Evolutionary conservation across 2,329 filamentous ascomycete species (phyloP), one percentile per base, ranked within the genome.

Genomic region (Aspergillus felis): DNA sequence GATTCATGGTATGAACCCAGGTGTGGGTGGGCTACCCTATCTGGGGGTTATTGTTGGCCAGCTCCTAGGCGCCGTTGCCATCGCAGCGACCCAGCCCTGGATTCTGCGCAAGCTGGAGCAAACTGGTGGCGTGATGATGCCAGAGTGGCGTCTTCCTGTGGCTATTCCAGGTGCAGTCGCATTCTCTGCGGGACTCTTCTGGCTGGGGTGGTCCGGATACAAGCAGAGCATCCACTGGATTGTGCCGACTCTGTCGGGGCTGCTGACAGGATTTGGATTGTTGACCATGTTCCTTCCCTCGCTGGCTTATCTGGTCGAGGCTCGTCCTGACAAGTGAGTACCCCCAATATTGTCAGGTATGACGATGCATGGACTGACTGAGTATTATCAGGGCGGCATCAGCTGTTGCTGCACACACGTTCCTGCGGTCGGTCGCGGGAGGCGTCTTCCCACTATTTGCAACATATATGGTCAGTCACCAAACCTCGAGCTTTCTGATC

Each of bases 361-460:
- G 35, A 48, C 17, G 2, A 47, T 2, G 14, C 12, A 50, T n/a
- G 41, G 38, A 53, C 29, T 50, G 28, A 54, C 50, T 58, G 20
- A 25, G 24, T 20, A 42, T 28, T 14, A 20, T 27, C 58, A 76
- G 79, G 60, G 79, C 79, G n/a, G 79, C 79, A 3, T 79, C 76
- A 12, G 79, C 79, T 8, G 76, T 81, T 28, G 76, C 78, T 9
- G 79, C 78, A 28, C 81, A 82, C 57, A 81, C 79, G 1, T 77
- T 82, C 61, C 68, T 81, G 41, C 75, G 80, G 32, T 77, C 74
- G 10, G 57, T 75, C 22, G 66, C 72, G 9, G 75, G 73, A 8
- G 75, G 73, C 17, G 71, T 67, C n/a, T 77, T 78, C 53, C 72
- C 73, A 17, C 55, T 63, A 8, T 60, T 60, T 47, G 59, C 59